These are phyloP conservation scores for Acanthamoeba lenticulata DNA, from an alignment of 208 protist species.

Conservation along the genomic window DNA sequence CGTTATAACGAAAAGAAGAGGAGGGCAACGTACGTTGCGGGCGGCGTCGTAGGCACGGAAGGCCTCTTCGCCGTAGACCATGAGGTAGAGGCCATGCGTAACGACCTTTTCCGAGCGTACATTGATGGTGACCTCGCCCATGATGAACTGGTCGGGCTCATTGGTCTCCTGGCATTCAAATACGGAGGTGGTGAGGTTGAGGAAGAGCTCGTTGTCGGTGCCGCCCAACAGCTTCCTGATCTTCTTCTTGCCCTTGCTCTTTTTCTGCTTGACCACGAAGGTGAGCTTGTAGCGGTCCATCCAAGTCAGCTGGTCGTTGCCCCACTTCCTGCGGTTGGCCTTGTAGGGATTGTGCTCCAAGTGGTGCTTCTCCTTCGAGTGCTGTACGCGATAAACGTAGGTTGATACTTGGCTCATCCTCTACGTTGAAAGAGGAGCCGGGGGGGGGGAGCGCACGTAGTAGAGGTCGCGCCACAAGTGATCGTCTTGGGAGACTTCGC, in stretches of 20 bases:
- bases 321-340: neutral
- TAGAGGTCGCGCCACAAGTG: slow-evolving; percentile 10
- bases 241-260: slow-evolving; percentile 54
- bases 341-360: slow-evolving; percentile 35
- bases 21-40: neutral
- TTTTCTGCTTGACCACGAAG: slow-evolving; percentile 19
- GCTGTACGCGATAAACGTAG: neutral
- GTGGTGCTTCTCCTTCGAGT: slow-evolving; percentile 25
- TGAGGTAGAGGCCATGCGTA: neutral
- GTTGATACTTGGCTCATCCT: neutral
- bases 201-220: slow-evolving; percentile 33
- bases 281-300: neutral
- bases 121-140: slow-evolving; percentile 10
- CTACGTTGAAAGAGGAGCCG: neutral
- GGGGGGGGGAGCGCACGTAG: neutral
- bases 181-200: neutral
- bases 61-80: neutral
- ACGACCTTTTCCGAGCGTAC: slow-evolving; percentile 20
- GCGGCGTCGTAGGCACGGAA: neutral
- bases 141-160: neutral
- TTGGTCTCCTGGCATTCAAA: slow-evolving; percentile 5
- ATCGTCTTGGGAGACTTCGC: neutral
- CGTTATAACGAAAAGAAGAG: neutral
- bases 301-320: neutral
- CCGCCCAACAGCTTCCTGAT: neutral